Percentiles rank a stretch among this genome's conserved stretches.
Evolutionary conservation across 352 stramenopile genomes (phyloP).

Genomic region (Salisapilia sapeloensis): DNA sequence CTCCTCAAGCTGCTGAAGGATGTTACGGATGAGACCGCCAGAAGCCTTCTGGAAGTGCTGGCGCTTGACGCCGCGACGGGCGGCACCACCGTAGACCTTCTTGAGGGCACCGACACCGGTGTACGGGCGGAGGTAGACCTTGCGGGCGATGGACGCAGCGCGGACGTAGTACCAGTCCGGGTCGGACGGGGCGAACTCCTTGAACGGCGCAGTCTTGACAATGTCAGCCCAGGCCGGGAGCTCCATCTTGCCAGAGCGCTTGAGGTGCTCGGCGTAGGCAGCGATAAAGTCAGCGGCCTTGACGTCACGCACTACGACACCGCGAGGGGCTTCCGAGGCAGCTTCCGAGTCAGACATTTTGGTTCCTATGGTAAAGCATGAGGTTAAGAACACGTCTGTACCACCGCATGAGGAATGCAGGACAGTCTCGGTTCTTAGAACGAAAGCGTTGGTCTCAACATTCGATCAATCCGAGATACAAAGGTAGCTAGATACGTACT

Average conservation of each 20-base stretch:
- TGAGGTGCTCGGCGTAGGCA: slow-evolving; percentile 97
- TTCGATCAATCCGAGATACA: no score
- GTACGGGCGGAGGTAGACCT: slow-evolving; percentile 96
- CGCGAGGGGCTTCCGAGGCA: slow-evolving; percentile 30
- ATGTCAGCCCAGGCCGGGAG: slow-evolving; percentile 95
- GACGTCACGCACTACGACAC: slow-evolving; percentile 96
- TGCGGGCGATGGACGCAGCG: slow-evolving; percentile 93
- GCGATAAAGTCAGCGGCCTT: slow-evolving; percentile 95
- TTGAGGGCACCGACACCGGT: slow-evolving; percentile 92
- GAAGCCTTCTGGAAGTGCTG: slow-evolving; percentile 94
- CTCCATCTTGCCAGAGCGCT: slow-evolving; percentile 98
- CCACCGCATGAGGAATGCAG: slow-evolving; percentile 45
- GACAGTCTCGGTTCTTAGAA: slow-evolving; percentile 84
- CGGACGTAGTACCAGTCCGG: slow-evolving; percentile 99
- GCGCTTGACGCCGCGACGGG: slow-evolving; percentile 82
- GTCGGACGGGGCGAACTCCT: slow-evolving; percentile 95
- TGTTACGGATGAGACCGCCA: slow-evolving; percentile 94
- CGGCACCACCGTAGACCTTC: slow-evolving; percentile 95
- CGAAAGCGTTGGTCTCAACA: slow-evolving; percentile 36
- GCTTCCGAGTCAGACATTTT: slow-evolving; percentile 72
- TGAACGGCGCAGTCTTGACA: slow-evolving; percentile 96
- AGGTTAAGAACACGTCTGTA: slow-evolving; percentile 87
- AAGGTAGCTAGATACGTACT: no score
- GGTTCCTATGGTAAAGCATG: slow-evolving; percentile 27
- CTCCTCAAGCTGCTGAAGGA: slow-evolving; percentile 95